These are phyloP conservation scores for Stephania japonica DNA, from an alignment of 164 flowering plant species.

Conservation along the genomic window DNA sequence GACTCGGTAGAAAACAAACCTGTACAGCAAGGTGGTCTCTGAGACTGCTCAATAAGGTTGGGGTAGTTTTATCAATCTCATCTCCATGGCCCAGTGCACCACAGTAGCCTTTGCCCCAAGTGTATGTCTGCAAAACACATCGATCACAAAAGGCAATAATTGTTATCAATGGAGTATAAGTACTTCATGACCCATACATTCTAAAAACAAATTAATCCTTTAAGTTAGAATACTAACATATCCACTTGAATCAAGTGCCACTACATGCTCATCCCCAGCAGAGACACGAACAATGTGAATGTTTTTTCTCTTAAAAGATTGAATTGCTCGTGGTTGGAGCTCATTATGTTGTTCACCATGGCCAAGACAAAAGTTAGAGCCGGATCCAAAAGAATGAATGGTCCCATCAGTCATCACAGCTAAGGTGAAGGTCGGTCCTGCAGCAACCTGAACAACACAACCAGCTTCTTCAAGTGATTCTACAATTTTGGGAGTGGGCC, in stretches of 20 bases:
- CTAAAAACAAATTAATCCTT: background rate
- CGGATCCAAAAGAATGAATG: constrained; percentile 85
- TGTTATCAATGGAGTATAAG: constrained; percentile 10
- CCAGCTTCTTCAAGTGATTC: constrained; percentile 47
- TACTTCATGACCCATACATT: background rate
- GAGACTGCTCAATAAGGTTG: constrained; percentile 51
- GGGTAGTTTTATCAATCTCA: constrained; percentile 82
- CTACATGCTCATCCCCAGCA: constrained; percentile 95
- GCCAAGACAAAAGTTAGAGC: constrained; percentile 88
- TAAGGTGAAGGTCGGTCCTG: constrained; percentile 77
- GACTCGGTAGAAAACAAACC: constrained; percentile 31
- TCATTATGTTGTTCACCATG: constrained; percentile 90
- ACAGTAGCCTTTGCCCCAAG: constrained; percentile 98
- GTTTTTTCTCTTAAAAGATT: constrained; percentile 58
- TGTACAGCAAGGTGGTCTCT: constrained; percentile 63
- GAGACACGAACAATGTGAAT: constrained; percentile 73
- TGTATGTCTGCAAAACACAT: constrained; percentile 56
- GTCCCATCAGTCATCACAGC: constrained; percentile 67
- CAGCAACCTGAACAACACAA: constrained; percentile 66
- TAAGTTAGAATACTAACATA: constrained; percentile 40
- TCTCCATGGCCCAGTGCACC: constrained; percentile 97
- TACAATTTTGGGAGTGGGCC: constrained; percentile 61
- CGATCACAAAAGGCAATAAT: background rate
- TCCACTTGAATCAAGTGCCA: constrained; percentile 94
- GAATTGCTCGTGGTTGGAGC: constrained; percentile 63